Evolutionary conservation across 2,329 filamentous ascomycete species (phyloP).

Genomic region (Lachnellula subtilissima): DNA sequence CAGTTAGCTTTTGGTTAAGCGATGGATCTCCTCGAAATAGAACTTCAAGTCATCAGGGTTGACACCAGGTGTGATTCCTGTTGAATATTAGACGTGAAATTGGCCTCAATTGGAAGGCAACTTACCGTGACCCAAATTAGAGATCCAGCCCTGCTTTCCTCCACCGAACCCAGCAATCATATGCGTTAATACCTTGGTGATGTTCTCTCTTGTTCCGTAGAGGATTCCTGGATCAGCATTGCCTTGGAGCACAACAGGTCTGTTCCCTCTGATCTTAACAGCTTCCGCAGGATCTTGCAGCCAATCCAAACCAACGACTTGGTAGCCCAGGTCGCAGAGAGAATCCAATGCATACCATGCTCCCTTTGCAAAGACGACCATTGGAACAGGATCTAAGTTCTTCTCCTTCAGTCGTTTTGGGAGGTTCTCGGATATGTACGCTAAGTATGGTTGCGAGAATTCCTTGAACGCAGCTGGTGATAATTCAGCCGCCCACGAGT

Average conservation of each 20-base stretch:
- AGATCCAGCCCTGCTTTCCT: slow-evolving; percentile 89
- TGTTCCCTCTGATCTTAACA: slow-evolving; percentile 69
- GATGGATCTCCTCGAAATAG: slow-evolving; percentile 89
- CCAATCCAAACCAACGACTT: slow-evolving; percentile 95
- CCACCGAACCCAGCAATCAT: slow-evolving; percentile 83
- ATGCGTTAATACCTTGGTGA: slow-evolving; percentile 74
- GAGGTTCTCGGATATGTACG: slow-evolving; percentile 75
- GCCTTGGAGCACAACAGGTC: slow-evolving; percentile 77
- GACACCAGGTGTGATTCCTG: slow-evolving; percentile 90
- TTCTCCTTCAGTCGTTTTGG: slow-evolving; percentile 70
- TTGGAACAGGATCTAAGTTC: slow-evolving; percentile 75
- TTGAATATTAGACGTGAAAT: slow-evolving; percentile 19
- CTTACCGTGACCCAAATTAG: slow-evolving; percentile 90
- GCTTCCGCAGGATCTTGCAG: slow-evolving; percentile 83
- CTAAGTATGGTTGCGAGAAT: slow-evolving; percentile 82
- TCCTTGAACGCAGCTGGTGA: slow-evolving; percentile 77
- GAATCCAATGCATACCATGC: slow-evolving; percentile 92
- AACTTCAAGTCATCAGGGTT: slow-evolving; percentile 90
- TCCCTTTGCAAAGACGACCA: slow-evolving; percentile 98
- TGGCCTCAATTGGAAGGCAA: slow-evolving; percentile 11
- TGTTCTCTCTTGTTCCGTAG: slow-evolving; percentile 77
- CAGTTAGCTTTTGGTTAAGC: slow-evolving; percentile 45
- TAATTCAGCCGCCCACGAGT: slow-evolving; percentile 95
- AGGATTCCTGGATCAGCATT: slow-evolving; percentile 93
- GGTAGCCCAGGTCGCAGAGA: slow-evolving; percentile 82